Percentiles rank a stretch among this genome's conserved stretches.
Conservation (phyloP, 805 yeast species). For the Sungouiozyma ichnusensis region DNA sequence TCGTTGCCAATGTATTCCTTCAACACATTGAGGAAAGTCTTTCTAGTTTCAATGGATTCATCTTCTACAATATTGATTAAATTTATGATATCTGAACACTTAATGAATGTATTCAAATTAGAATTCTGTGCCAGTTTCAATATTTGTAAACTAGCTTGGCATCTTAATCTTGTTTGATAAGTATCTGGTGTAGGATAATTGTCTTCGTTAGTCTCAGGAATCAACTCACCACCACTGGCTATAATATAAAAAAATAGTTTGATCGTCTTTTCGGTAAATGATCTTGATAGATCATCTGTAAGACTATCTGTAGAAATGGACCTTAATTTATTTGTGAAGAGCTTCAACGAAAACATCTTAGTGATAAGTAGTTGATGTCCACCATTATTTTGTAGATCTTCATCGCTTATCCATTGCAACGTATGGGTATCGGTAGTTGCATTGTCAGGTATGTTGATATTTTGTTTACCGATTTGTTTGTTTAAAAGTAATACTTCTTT, state of each 20-base stretch:
- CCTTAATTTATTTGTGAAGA: slow-evolving; percentile 51
- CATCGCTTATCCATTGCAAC: slow-evolving; percentile 39
- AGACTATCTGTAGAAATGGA: slow-evolving; percentile 25
- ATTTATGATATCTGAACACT: slow-evolving; percentile 40
- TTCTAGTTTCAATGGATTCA: slow-evolving; percentile 47
- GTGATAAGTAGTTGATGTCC: slow-evolving; percentile 32
- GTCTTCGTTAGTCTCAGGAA: slow-evolving; percentile 32
- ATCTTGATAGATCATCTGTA: slow-evolving; percentile 31
- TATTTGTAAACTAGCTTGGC: slow-evolving; percentile 56
- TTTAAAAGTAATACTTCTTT: slow-evolving; percentile 53
- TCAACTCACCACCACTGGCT: slow-evolving; percentile 70
- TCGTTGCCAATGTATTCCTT: slow-evolving; percentile 42
- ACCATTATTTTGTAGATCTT: slow-evolving; percentile 29
- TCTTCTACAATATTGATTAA: slow-evolving; percentile 58
- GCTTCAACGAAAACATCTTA: slow-evolving; percentile 44
- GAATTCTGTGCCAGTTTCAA: slow-evolving; percentile 54
- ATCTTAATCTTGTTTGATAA: slow-evolving; percentile 51
- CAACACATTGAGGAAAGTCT: slow-evolving; percentile 38
- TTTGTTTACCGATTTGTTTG: slow-evolving; percentile 25
- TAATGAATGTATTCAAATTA: slow-evolving; percentile 40
- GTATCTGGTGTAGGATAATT: slow-evolving; percentile 51
- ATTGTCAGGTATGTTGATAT: slow-evolving; percentile 14
- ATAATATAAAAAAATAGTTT: slow-evolving; percentile 58
- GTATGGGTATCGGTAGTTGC: slow-evolving; percentile 2
- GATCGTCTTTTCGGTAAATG: slow-evolving; percentile 51